Percentiles rank a stretch among this genome's conserved stretches.
These are phyloP conservation scores for Suhomyces prunicola DNA, from an alignment of 805 yeast genomes.

Conservation along the genomic window DNA sequence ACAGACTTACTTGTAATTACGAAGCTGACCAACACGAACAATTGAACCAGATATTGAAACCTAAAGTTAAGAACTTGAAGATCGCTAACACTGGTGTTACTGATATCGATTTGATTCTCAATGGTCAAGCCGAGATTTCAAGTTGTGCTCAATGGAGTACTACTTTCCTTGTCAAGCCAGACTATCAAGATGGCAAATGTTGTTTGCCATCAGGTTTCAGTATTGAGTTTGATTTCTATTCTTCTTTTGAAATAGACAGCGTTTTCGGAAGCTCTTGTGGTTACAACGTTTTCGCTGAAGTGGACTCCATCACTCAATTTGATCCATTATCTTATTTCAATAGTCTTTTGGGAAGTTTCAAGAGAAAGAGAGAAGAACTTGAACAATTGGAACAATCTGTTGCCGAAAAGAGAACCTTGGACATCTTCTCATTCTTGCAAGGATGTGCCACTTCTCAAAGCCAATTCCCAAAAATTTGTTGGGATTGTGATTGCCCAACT, in stretches of 20 bases:
- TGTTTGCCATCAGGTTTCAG: constrained; percentile 24
- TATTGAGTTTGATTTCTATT: constrained; percentile 14
- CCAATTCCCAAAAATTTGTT: constrained; percentile 8
- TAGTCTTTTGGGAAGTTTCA: constrained; percentile 1
- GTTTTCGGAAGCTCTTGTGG: constrained; percentile 9
- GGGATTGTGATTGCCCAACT: constrained; percentile 11
- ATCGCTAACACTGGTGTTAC: constrained; percentile 20
- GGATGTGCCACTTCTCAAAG: constrained; percentile 3
- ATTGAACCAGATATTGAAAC: constrained; percentile 12
- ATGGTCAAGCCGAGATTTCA: constrained; percentile 10
- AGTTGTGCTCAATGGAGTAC: constrained; percentile 21
- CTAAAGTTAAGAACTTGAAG: constrained; percentile 14
- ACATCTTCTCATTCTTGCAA: background rate
- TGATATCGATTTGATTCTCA: constrained; percentile 13
- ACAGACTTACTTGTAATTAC: constrained; percentile 21
- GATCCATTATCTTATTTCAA: constrained; percentile 7
- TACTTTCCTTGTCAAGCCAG: constrained; percentile 19
- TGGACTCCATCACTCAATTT: background rate
- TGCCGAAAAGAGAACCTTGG: constrained; percentile 2
- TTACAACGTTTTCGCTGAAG: constrained; percentile 1
- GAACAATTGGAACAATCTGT: background rate
- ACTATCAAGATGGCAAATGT: constrained; percentile 13
- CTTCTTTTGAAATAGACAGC: constrained; percentile 5
- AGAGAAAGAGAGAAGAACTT: constrained; percentile 7
- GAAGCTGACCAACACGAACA: constrained; percentile 19